phyloP scores from a whole-genome alignment of 805 yeast species.

The Teunomyces atbi region DNA sequence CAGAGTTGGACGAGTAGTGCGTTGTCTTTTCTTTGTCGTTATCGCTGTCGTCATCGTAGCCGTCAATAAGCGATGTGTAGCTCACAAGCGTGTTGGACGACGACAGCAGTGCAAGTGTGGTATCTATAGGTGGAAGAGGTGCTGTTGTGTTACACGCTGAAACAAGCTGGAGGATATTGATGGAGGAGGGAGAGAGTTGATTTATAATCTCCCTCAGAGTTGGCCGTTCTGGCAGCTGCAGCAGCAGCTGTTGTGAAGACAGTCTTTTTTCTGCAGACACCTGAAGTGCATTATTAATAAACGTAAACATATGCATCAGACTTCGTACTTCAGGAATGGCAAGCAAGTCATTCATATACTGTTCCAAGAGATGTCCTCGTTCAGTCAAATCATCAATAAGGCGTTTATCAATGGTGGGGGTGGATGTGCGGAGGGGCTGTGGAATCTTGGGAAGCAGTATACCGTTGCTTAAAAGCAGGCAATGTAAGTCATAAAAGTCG shows the following conservation, averaged over 20 bases:
- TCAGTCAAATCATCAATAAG: constrained; percentile 15
- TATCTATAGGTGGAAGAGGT: constrained; percentile 14
- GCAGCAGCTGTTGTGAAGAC: not conserved
- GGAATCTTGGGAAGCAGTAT: constrained; percentile 30
- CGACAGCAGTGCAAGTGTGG: constrained; percentile 5
- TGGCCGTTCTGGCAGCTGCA: not conserved
- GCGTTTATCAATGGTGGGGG: constrained; percentile 10
- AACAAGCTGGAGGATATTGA: constrained; percentile 16
- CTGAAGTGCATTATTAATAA: constrained; percentile 8
- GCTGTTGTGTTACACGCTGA: constrained; percentile 12
- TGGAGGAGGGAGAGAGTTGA: constrained; percentile 4
- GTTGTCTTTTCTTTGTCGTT: constrained; percentile 8
- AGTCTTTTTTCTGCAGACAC: constrained; percentile 11
- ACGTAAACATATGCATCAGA: constrained; percentile 7
- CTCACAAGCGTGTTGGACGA: constrained; percentile 21
- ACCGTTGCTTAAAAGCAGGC: constrained; percentile 6
- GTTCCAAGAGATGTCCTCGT: constrained; percentile 24
- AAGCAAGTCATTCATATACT: constrained; percentile 23
- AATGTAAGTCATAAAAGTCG: constrained; percentile 37
- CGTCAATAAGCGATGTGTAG: constrained; percentile 28
- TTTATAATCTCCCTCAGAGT: constrained; percentile 1
- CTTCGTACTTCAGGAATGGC: constrained; percentile 5
- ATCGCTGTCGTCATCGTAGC: constrained; percentile 24
- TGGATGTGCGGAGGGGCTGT: constrained; percentile 17
- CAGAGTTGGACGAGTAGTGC: constrained; percentile 9